Evolutionary conservation across 768 basidiomycete species (phyloP), one percentile per base, ranked within the genome.

Genomic region (Amylocystis lapponica): DNA sequence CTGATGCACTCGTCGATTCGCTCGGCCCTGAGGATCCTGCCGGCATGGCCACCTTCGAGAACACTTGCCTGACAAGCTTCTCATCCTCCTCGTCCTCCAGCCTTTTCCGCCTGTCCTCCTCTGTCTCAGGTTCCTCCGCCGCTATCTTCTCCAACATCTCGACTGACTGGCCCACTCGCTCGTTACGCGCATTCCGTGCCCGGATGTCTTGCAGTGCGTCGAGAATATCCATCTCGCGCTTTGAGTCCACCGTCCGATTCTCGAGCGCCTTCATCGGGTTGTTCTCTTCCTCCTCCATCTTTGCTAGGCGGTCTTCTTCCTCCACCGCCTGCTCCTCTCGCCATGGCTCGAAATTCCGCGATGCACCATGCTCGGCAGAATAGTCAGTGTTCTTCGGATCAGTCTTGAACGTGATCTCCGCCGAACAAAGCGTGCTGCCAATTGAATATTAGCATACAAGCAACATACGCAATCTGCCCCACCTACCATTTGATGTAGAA

Each of bases 341-440:
- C 94, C 94, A 98, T 11, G 93, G 92, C 66, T 99, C 96, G 58
- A 97, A 98, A 61, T 98, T 99, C 4, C 96, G 81, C 4, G 88
- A 92, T 22, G 96, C 96, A 23, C 96, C 96, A 58, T 97, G 95
- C 66, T 99, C 95, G 32, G 90, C 91, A 16, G 73, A 31, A 53
- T 95, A 95, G 61, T 95, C 92, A 1, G 93, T 94, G 60, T 96
- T 93, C 75, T 95, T 95, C 16, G 95, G 95, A 60, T 99, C 95
- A 0, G 96, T 99, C 65, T 98, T 98, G 81, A 99, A 99, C 0
- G 96, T 98, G 52, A 99, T 98, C 62, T 99, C 96, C 8, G 95
- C 87, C 3, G 93, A 96, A 61, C 96, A 99, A 29, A 93, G 67
- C 12, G 93, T 94, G 57, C 95, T 95, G 52, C 16, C 10, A 37